phyloP scores from a whole-genome alignment of 2,329 filamentous ascomycete genomes.

The Fusarium equiseti region DNA sequence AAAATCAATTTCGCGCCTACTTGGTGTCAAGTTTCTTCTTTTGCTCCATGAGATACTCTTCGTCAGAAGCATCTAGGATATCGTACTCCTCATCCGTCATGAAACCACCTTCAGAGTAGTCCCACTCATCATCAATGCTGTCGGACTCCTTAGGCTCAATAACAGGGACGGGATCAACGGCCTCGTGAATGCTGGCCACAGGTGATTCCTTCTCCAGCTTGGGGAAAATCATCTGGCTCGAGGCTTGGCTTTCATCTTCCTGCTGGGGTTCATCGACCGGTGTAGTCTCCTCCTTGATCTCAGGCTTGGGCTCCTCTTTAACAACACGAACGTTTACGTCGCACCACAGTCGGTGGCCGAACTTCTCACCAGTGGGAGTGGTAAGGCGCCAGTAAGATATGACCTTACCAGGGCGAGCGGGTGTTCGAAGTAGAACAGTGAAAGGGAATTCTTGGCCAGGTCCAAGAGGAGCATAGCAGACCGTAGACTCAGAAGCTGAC shows the following conservation, averaged over 20 bases:
- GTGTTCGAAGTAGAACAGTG: constrained; percentile 86
- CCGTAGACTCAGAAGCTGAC: constrained; percentile 84
- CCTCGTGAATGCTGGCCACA: constrained; percentile 79
- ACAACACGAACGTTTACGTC: constrained; percentile 78
- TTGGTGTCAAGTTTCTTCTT: constrained; percentile 57
- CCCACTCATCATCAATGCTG: constrained; percentile 71
- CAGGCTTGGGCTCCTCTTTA: constrained; percentile 49
- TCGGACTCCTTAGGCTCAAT: constrained; percentile 64
- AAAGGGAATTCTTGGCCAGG: constrained; percentile 84
- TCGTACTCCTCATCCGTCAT: constrained; percentile 99
- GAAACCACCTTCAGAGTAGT: constrained; percentile 79
- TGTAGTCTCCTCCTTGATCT: constrained; percentile 44
- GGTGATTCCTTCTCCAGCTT: constrained; percentile 96
- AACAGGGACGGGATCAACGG: constrained; percentile 66
- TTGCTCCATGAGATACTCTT: constrained; percentile 77
- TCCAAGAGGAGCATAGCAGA: constrained; percentile 75
- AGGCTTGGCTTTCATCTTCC: constrained; percentile 49
- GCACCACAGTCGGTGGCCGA: constrained; percentile 96
- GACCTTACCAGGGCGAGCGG: constrained; percentile 78
- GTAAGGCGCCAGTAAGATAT: constrained; percentile 98
- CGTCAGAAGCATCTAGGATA: constrained; percentile 93
- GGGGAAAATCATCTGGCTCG: constrained; percentile 89
- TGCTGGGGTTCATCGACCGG: constrained; percentile 48
- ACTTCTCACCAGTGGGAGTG: constrained; percentile 80
- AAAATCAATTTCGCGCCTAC: constrained; percentile 45